Evolutionary conservation across 768 basidiomycete species (phyloP).

Genomic region (Lepiota brunneoincarnata): DNA sequence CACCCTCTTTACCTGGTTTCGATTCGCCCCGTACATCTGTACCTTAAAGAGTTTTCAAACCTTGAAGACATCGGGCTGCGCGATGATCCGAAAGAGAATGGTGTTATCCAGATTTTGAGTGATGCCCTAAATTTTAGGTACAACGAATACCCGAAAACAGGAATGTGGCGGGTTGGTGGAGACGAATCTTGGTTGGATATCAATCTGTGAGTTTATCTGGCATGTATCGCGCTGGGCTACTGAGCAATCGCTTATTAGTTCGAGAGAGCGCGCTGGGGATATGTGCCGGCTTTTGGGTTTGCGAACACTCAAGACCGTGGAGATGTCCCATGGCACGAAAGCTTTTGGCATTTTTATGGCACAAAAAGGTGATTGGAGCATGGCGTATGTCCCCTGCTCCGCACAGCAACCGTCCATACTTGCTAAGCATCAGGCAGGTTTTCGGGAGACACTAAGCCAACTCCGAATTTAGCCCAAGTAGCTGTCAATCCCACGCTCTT

Average conservation of each 20-base stretch:
- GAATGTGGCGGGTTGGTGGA: slow-evolving; percentile 43
- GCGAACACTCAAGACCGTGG: slow-evolving; percentile 59
- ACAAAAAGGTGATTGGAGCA: slow-evolving; percentile 72
- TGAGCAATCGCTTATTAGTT: slow-evolving; percentile 31
- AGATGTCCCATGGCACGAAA: slow-evolving; percentile 68
- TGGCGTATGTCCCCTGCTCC: slow-evolving; percentile 60
- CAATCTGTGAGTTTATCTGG: slow-evolving; percentile 25
- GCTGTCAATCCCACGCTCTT: slow-evolving; percentile 73
- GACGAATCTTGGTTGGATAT: slow-evolving; percentile 45
- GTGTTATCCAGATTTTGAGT: slow-evolving; percentile 53
- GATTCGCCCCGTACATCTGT: slow-evolving; percentile 51
- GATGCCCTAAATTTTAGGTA: slow-evolving; percentile 52
- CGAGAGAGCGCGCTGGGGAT: slow-evolving; percentile 34
- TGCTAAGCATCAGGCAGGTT: slow-evolving; percentile 49
- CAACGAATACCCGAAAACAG: slow-evolving; percentile 32
- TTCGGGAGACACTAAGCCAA: slow-evolving; percentile 89
- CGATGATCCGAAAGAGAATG: slow-evolving; percentile 30
- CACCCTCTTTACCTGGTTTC: slow-evolving; percentile 73
- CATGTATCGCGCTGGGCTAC: neutral
- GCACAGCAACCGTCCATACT: slow-evolving; percentile 23
- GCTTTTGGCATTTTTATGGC: slow-evolving; percentile 72
- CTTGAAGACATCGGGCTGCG: slow-evolving; percentile 71
- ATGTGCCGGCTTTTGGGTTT: slow-evolving; percentile 58
- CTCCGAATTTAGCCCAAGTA: slow-evolving; percentile 58
- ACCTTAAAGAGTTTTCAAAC: slow-evolving; percentile 70